A percentile compares a stretch with the other conserved stretches of the same genome.
Evolutionary conservation across 2,329 filamentous ascomycete genomes (phyloP).

Genomic region (Beauveria sp.): DNA sequence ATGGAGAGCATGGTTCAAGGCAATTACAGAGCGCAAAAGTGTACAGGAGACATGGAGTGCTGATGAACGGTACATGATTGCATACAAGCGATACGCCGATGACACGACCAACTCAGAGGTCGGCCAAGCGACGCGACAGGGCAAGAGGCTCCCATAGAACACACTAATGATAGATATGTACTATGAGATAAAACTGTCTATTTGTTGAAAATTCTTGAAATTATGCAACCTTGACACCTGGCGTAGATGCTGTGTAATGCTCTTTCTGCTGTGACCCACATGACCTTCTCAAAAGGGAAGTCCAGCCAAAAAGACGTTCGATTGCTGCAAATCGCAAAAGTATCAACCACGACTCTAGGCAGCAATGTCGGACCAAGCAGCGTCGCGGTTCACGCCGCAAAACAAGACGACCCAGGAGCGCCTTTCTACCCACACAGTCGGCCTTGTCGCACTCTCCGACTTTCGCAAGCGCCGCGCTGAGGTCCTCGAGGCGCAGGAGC

Average conservation of each 20-base stretch:
- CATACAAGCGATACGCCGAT: slow-evolving; percentile 61
- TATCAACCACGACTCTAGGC: not conserved
- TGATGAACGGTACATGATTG: slow-evolving; percentile 56
- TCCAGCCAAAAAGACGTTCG: not conserved
- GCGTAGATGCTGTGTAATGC: no score
- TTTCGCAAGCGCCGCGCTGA: slow-evolving; percentile 94
- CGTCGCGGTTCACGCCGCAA: slow-evolving; percentile 65
- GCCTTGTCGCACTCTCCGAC: slow-evolving; percentile 83
- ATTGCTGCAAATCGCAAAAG: not conserved
- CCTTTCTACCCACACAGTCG: slow-evolving; percentile 79
- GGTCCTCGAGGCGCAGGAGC: slow-evolving; percentile 83
- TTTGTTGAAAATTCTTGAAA: no score
- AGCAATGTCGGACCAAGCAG: slow-evolving; percentile 32
- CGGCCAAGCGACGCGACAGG: slow-evolving; percentile 54
- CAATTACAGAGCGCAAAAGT: slow-evolving; percentile 51
- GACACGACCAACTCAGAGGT: slow-evolving; percentile 55
- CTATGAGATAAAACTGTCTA: no score
- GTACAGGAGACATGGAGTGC: slow-evolving; percentile 62
- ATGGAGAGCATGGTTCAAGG: slow-evolving; percentile 58
- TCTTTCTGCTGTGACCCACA: not conserved
- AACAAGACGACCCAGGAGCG: slow-evolving; percentile 71
- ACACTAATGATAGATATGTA: no score
- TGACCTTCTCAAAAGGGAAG: not conserved
- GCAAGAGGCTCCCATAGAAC: slow-evolving; percentile 49
- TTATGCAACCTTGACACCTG: no score